Base-by-base conservation (phyloP, 2,329 filamentous ascomycete species). In the Fusarium napiforme region DNA sequence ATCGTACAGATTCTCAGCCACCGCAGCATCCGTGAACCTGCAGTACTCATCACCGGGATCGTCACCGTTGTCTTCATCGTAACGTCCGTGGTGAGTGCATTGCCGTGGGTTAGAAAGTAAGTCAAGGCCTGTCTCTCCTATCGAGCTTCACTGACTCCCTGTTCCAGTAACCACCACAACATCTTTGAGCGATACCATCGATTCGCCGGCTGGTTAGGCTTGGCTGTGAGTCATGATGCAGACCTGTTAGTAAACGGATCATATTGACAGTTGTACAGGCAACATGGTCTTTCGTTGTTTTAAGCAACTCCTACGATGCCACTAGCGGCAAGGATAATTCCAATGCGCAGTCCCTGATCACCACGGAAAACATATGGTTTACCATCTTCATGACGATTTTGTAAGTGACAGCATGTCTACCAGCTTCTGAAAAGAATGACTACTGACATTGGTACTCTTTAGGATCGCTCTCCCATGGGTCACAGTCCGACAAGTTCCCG, bases 41-140 rank as follows among this genome's bases (percentile, higher is more conserved):
- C 46, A 11, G 32, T 64, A 4, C 59, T 64, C 18, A 42, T 49
- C 3, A 64, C 14, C 2, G 57, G 57, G 3, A 42, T 39, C 1
- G 21, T 64, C 5, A 64, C 62, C 5, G 43, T 59, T 9, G 21
- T n/a, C 5, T 49, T 64, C 4, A 46, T 64, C 4, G 28, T 40
- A 8, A 18, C 28, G 5, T 61, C 62, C 4, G 28, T 61, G 1
- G 11, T 64, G 1, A 64, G 62, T 11, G 62, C 62, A 23, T 2
- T 61, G 1, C 62, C 62, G 8, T 64, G 57, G 62, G 19, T 64
- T 7, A 23, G 62, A 19, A 64, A 64, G 62, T 64, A 12, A n/a
- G 46, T 60, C n/a, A n/a, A n/a, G n/a, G n/a, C n/a, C n/a, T n/a
- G n/a, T n/a, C n/a, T n/a, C n/a, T n/a, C n/a, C n/a, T n/a, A n/a